A percentile compares a stretch with the other conserved stretches of the same genome.
phyloP scores from a whole-genome alignment of 306 rosid genomes.

The Citrullus colocynthis region DNA sequence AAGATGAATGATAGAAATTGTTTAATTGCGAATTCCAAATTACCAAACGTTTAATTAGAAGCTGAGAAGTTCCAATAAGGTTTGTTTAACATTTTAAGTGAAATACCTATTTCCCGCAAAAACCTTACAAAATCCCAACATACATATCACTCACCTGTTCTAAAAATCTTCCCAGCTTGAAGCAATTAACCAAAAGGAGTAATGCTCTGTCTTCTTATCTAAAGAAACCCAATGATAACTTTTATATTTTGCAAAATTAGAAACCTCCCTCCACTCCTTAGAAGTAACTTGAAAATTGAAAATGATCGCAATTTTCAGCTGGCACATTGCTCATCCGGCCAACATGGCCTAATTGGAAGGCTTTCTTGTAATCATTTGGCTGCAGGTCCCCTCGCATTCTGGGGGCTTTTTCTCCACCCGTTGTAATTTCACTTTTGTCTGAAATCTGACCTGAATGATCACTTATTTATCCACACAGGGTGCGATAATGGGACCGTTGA shows the following conservation, averaged over 20 bases:
- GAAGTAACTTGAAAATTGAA: neutral
- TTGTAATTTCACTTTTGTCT: neutral
- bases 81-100: neutral
- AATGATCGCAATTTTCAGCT: neutral
- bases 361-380: neutral
- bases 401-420: neutral
- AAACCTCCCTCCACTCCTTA: neutral
- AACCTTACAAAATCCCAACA: neutral
- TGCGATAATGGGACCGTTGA: conserved; percentile 96
- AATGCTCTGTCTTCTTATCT: neutral
- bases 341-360: neutral
- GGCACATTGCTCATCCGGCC: neutral
- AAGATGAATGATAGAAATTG: neutral
- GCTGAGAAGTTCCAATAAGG: neutral
- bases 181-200: neutral
- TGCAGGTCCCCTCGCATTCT: neutral
- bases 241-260: neutral
- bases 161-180: neutral
- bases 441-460: neutral
- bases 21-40: neutral
- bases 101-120: neutral
- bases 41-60: neutral
- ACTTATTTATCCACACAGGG: conserved; percentile 35
- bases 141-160: neutral
- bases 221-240: neutral